Evolutionary conservation across 2,329 filamentous ascomycete species (phyloP).

Genomic region (Dothistroma pini): DNA sequence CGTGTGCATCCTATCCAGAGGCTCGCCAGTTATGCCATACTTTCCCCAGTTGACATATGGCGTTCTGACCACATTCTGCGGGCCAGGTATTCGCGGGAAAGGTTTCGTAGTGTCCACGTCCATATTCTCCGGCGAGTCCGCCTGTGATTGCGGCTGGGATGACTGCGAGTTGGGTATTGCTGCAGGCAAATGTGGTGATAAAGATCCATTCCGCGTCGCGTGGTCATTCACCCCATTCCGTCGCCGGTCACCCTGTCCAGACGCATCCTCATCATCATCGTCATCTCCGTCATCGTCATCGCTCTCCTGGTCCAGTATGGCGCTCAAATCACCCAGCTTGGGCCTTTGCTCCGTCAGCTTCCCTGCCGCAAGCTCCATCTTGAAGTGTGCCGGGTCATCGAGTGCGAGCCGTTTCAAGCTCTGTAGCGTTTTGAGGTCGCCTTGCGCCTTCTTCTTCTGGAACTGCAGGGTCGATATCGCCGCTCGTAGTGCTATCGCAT

Average conservation of each 20-base stretch:
- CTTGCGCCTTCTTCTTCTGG: conserved; percentile 72
- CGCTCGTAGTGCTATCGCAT: conserved; percentile 80
- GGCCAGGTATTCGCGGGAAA: conserved; percentile 67
- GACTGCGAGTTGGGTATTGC: conserved; percentile 27
- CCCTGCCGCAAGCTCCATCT: conserved; percentile 62
- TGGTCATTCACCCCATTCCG: neutral
- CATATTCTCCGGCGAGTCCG: neutral
- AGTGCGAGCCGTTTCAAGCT: conserved; percentile 68
- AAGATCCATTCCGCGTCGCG: neutral
- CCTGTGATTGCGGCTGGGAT: neutral
- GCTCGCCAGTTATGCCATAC: conserved; percentile 83
- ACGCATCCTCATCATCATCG: conserved; percentile 30
- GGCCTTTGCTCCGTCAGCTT: conserved; percentile 40
- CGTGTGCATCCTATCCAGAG: conserved; percentile 77
- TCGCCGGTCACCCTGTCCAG: neutral
- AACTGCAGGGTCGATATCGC: conserved; percentile 84
- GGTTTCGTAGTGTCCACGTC: conserved; percentile 3
- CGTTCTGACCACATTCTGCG: conserved; percentile 79
- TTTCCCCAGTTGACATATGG: conserved; percentile 93
- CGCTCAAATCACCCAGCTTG: conserved; percentile 31
- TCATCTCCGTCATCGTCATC: conserved; percentile 29
- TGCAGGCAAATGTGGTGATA: neutral
- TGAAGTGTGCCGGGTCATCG: conserved; percentile 67
- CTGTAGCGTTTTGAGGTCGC: conserved; percentile 69
- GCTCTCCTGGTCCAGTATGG: conserved; percentile 35